A percentile compares a stretch with the other conserved stretches of the same genome.
Conservation (phyloP, 2,329 filamentous ascomycete genomes). For the Aspergillus japonicus region DNA sequence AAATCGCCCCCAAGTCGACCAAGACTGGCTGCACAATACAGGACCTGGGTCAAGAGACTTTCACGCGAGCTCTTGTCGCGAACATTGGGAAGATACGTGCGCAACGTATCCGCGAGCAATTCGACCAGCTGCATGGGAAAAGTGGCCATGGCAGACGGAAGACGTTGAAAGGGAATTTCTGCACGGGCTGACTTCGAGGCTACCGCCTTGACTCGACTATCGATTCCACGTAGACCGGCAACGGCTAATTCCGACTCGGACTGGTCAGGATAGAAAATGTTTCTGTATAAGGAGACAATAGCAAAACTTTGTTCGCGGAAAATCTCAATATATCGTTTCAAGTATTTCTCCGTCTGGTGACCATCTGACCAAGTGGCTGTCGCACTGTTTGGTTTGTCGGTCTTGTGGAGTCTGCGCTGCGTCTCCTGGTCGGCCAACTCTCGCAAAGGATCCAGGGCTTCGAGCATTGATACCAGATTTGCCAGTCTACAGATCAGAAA, state of each 20-base stretch:
- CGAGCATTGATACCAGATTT: conserved; percentile 75
- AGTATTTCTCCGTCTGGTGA: conserved; percentile 88
- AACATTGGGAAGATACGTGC: conserved; percentile 75
- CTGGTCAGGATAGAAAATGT: conserved; percentile 70
- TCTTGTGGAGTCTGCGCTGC: conserved; percentile 40
- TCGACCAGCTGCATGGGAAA: conserved; percentile 83
- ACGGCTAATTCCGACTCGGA: conserved; percentile 33
- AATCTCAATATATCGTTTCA: conserved; percentile 95
- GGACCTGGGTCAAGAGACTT: conserved; percentile 83
- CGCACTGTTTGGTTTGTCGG: conserved; percentile 25
- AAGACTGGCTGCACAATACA: conserved; percentile 90
- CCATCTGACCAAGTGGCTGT: conserved; percentile 52
- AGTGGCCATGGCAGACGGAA: conserved; percentile 75
- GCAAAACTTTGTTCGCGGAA: conserved; percentile 97
- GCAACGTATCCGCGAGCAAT: conserved; percentile 74
- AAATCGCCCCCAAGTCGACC: conserved; percentile 91
- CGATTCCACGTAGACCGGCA: conserved; percentile 27
- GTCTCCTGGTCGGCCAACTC: conserved; percentile 89
- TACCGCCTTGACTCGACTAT: conserved; percentile 26
- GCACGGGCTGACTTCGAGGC: conserved; percentile 24
- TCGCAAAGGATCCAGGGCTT: conserved; percentile 78
- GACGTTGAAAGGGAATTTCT: conserved; percentile 44
- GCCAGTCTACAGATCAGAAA: conserved; percentile 84
- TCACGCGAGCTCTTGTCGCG: conserved; percentile 77
- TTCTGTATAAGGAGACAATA: conserved; percentile 91